These are phyloP conservation scores for Potentilla sterilis DNA, from an alignment of 306 rosid genomes.

Conservation along the genomic window DNA sequence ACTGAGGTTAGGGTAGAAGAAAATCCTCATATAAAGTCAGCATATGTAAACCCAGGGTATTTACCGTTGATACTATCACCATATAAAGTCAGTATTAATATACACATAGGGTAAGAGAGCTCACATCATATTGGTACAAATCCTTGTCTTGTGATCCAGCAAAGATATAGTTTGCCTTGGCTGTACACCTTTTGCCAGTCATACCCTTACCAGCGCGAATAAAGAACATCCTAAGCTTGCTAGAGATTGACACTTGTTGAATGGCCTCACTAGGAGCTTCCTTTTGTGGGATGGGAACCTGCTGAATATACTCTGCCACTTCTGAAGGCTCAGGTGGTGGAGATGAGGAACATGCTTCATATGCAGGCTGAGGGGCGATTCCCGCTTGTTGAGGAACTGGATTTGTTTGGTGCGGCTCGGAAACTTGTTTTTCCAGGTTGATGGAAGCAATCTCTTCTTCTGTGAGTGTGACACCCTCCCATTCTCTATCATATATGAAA, in stretches of 20 bases:
- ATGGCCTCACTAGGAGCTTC: conserved; percentile 33
- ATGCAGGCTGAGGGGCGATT: conserved; percentile 49
- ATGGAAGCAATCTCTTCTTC: too few species aligned
- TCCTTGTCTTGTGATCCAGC: conserved; percentile 81
- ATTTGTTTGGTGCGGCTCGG: conserved; percentile 99
- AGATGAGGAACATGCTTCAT: conserved; percentile 69
- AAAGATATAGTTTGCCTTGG: conserved; percentile 87
- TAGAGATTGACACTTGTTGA: conserved; percentile 53
- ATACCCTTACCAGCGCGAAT: conserved; percentile 87
- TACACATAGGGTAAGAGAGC: conserved; percentile 23
- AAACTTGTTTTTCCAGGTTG: conserved; percentile 6
- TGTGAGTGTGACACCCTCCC: too few species aligned
- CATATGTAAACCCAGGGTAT: conserved; percentile 1
- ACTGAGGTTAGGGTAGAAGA: too few species aligned
- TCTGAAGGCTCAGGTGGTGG: conserved; percentile 38
- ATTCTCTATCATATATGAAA: background rate
- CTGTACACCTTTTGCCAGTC: conserved; percentile 55
- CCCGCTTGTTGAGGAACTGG: conserved; percentile 55
- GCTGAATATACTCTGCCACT: conserved; percentile 34
- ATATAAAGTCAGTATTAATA: background rate
- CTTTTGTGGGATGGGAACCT: conserved; percentile 39
- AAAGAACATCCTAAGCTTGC: conserved; percentile 82
- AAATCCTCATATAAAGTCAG: too few species aligned
- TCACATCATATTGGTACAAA: conserved; percentile 92
- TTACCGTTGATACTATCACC: background rate